Percentiles rank a stretch among this genome's conserved stretches.
Evolutionary conservation across 371 early-diverging fungal genomes (phyloP).

Genomic region (Mucor piriformis): DNA sequence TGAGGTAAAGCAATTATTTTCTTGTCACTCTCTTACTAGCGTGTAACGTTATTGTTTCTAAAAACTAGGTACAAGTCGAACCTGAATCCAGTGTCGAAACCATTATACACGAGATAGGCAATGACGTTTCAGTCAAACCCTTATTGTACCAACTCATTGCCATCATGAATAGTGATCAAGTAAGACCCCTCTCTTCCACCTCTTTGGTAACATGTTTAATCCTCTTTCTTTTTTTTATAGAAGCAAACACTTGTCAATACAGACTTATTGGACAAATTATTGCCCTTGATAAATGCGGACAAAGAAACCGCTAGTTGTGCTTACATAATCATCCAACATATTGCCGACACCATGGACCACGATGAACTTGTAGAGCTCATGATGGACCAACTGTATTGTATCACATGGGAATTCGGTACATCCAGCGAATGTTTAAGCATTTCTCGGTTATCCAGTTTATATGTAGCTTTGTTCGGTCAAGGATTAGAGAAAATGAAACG

Average conservation of each 20-base stretch:
- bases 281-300: constrained; percentile 1
- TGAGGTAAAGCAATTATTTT: no score
- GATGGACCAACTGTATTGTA: constrained; percentile 21
- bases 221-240: not conserved
- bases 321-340: not conserved
- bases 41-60: no score
- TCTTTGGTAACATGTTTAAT: no score
- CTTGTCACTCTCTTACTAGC: no score
- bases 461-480: constrained; percentile 18
- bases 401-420: not conserved
- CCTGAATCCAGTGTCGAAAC: no score
- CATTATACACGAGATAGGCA: no score
- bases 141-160: no score
- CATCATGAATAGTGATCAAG: no score
- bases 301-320: not conserved
- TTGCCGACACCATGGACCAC: constrained; percentile 13
- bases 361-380: constrained; percentile 12
- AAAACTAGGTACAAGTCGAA: no score
- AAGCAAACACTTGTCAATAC: not conserved
- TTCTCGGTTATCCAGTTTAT: not conserved
- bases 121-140: no score
- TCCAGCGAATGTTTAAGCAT: not conserved
- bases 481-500: constrained; percentile 17
- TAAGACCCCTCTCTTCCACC: no score
- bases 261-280: not conserved